Evolutionary conservation across 1,284 basidiomycete species (phyloP).

Genomic region (Porodaedalea pini): DNA sequence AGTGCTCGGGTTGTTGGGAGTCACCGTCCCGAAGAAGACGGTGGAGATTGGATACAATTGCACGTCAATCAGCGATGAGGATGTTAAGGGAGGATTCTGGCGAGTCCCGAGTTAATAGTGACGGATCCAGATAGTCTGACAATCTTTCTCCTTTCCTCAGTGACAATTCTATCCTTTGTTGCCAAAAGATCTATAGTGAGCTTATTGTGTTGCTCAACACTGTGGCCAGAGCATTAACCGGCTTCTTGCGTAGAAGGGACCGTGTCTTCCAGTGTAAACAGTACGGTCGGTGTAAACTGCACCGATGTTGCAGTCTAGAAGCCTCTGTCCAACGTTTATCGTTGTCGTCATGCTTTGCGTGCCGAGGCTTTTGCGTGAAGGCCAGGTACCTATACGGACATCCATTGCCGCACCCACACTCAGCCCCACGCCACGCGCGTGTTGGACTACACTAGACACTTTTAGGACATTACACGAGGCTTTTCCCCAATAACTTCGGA

Average conservation of each 20-base stretch:
- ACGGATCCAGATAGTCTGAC: not conserved
- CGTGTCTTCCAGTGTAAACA: not conserved
- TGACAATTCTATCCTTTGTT: conserved; percentile 15
- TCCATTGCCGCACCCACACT: no score
- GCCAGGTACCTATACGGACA: no score
- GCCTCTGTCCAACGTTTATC: not conserved
- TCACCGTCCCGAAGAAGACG: conserved; percentile 1
- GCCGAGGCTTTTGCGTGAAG: not conserved
- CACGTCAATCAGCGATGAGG: conserved; percentile 1
- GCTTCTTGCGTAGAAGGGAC: not conserved
- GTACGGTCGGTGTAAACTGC: conserved; percentile 14
- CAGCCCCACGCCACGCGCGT: no score
- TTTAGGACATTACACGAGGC: conserved; percentile 2
- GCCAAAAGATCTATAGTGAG: conserved; percentile 14
- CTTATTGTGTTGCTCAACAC: not conserved
- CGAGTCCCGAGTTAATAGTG: not conserved
- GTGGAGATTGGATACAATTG: conserved; percentile 17
- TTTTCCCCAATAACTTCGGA: not conserved
- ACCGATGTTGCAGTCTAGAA: conserved; percentile 11
- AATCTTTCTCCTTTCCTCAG: not conserved
- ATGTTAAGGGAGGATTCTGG: conserved; percentile 16
- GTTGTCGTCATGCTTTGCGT: not conserved
- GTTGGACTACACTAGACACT: not conserved
- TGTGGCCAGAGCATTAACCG: not conserved
- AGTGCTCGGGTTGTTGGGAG: not conserved